Base-by-base conservation (phyloP, 176 grass and related monocot genomes). In the Lolium rigidum region DNA sequence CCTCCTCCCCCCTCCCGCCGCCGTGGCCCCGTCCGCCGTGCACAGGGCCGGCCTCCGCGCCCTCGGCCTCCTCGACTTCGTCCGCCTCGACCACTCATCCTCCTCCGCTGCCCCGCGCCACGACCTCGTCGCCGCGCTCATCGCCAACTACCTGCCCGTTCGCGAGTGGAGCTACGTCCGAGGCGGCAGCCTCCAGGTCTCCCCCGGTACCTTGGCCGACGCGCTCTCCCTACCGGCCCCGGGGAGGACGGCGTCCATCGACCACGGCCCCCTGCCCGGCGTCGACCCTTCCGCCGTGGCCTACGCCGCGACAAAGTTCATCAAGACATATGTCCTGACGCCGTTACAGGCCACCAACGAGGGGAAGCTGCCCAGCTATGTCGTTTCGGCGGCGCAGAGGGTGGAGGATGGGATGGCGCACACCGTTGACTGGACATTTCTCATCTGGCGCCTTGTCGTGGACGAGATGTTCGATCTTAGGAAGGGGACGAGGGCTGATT, bases 331-430 rank as follows among this genome's bases (percentile, higher is more conserved):
- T 17, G 6, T 76, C 49, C 9, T 20, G 25, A 57, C 4, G 51
- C 74, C 17, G 17, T 38, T 37, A n/a, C 2, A 35, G 28, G 5
- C 9, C 51, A 26, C 46, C 50, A 20, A 56, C 74, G 16, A 17
- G 9, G 26, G 50, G 25, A 35, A 43, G 74, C 26, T 76, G 50
- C 74, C 50, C 50, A n/a, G 9, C 16, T 35, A 55, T 4, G 74
- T 35, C 25, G 25, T 26, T 15, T 46, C 47, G 8, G 73, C 24
- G 13, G 21, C 22, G 15, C 8, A 9, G 3, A 52, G 20, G 39
- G 73, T 76, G 24, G 52, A 76, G 73, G 22, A 17, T 55, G 74
- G 73, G 49, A 54, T 54, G 48, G 49, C 74, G 15, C 49, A 55
- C 17, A 77, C 16, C 6, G 17, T 77, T 6, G 74, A 77, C 26